A percentile compares a stretch with the other conserved stretches of the same genome.
Evolutionary conservation across 805 yeast genomes (phyloP).

Genomic region (Brettanomyces anomalus): DNA sequence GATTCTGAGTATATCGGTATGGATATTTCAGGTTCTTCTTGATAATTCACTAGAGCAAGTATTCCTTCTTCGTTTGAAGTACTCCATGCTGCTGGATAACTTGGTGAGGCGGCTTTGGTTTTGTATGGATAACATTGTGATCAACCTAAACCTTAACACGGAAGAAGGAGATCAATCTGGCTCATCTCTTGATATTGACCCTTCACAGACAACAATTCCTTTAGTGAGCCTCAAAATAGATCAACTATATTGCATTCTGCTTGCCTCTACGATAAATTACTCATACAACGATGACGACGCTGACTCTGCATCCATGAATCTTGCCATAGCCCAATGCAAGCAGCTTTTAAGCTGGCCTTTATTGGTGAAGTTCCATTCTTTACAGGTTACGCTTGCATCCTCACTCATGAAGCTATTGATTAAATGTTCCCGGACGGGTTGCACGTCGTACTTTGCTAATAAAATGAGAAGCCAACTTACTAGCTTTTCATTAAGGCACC

Average conservation of each 20-base stretch:
- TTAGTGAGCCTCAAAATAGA: slow-evolving; percentile 16
- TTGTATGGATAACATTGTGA: slow-evolving; percentile 22
- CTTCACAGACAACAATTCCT: slow-evolving; percentile 1
- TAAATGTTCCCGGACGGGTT: slow-evolving; percentile 9
- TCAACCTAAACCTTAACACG: slow-evolving; percentile 13
- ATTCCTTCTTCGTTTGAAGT: slow-evolving; percentile 15
- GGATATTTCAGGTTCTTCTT: slow-evolving; percentile 18
- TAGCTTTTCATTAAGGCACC: neutral
- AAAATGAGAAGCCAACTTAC: neutral
- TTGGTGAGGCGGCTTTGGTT: slow-evolving; percentile 23
- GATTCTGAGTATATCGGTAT: slow-evolving; percentile 18
- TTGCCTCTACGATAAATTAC: slow-evolving; percentile 14
- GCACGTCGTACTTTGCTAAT: slow-evolving; percentile 14
- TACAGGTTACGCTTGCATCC: slow-evolving; percentile 21
- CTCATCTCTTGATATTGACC: slow-evolving; percentile 6
- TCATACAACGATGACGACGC: slow-evolving; percentile 12
- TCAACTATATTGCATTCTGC: slow-evolving; percentile 18
- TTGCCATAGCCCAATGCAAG: slow-evolving; percentile 13
- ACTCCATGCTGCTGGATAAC: slow-evolving; percentile 16
- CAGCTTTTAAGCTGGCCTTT: slow-evolving; percentile 23
- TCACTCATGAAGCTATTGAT: slow-evolving; percentile 18
- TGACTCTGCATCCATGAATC: slow-evolving; percentile 12
- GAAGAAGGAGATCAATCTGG: slow-evolving; percentile 7
- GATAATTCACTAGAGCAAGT: slow-evolving; percentile 14
- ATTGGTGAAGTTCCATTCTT: slow-evolving; percentile 14